Evolutionary conservation across 768 basidiomycete genomes (phyloP).

Genomic region (Suillus subalutaceus): DNA sequence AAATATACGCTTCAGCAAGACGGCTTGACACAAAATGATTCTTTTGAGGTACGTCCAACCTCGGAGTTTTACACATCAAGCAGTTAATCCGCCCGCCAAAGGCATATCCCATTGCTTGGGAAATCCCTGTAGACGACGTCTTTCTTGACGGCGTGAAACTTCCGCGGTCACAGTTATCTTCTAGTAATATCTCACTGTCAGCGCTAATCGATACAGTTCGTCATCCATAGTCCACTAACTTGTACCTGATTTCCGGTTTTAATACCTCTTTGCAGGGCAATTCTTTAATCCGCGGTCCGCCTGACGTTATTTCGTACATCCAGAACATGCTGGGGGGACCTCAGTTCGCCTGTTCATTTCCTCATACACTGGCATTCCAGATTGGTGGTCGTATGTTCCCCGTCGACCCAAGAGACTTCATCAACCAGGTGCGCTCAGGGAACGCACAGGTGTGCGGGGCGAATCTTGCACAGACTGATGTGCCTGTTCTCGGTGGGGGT

Average conservation of each 20-base stretch:
- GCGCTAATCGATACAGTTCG: conserved; percentile 73
- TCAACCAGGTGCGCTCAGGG: conserved; percentile 42
- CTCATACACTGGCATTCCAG: conserved; percentile 66
- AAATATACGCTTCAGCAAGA: conserved; percentile 52
- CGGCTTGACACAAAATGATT: conserved; percentile 58
- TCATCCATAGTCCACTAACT: conserved; percentile 6
- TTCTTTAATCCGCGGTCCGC: conserved; percentile 75
- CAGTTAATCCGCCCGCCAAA: conserved; percentile 20
- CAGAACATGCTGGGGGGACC: conserved; percentile 41
- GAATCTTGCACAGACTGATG: conserved; percentile 64
- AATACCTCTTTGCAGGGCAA: conserved; percentile 53
- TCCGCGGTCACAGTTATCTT: conserved; percentile 54
- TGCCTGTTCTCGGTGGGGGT: conserved; percentile 50
- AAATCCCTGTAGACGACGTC: conserved; percentile 70
- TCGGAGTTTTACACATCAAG: not conserved
- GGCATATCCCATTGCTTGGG: conserved; percentile 72
- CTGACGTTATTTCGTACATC: conserved; percentile 62
- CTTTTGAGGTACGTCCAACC: conserved; percentile 54
- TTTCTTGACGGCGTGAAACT: conserved; percentile 67
- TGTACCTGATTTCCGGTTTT: conserved; percentile 4
- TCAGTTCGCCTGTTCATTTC: conserved; percentile 58
- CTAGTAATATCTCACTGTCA: conserved; percentile 54
- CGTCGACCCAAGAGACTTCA: conserved; percentile 76
- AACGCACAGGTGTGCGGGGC: conserved; percentile 49
- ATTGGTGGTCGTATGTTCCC: conserved; percentile 73